Base-by-base conservation (phyloP, 192 early-diverging fungal species). In the Diversispora epigaea region DNA sequence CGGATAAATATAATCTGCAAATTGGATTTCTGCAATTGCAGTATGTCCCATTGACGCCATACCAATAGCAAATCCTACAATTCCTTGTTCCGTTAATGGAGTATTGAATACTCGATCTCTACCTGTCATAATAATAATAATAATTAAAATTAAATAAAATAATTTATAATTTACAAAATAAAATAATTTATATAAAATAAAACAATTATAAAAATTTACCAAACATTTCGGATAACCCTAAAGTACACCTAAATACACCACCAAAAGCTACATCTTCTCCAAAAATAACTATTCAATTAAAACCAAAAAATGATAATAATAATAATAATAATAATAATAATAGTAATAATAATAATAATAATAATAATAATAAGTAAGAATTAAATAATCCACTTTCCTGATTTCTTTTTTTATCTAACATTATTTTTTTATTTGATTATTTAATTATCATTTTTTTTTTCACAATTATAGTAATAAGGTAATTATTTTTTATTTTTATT, bases 211-310 rank as follows among this genome's bases (percentile, higher is more conserved):
- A 32, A 32, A 62, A 21, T 7, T 39, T 80, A 83, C 96, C 96
- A 82, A 93, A 97, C 80, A 93, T 93, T 67, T 95, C 92, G 1
- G 91, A 88, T 40, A 99, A 82, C 6, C 95, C 95, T 69, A 95
- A 89, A 8, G 97, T 95, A 81, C 93, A 95, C 61, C 97, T 86
- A 82, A 99, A 99, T 10, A 99, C 97, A 9, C 97, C 97, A 68
- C 97, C 97, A 82, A 99, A 99, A 6, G 92, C 90, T 3, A 99
- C 95, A 85, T 99, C 97, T 79, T 99, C 96, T 56, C 96, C 96
- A 87, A 98, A 98, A 11, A 98, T 87, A 0, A 96, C 95, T 88
- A 73, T 32, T 41, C 0, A 68, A 11, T 41, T 32, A n/a, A n/a
- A n/a, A n/a, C n/a, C n/a, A n/a, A 15, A 19, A 43, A 8, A 32